These are phyloP conservation scores for Elaeis guineensis DNA, from an alignment of 176 grass and related monocot genomes.

Conservation along the genomic window DNA sequence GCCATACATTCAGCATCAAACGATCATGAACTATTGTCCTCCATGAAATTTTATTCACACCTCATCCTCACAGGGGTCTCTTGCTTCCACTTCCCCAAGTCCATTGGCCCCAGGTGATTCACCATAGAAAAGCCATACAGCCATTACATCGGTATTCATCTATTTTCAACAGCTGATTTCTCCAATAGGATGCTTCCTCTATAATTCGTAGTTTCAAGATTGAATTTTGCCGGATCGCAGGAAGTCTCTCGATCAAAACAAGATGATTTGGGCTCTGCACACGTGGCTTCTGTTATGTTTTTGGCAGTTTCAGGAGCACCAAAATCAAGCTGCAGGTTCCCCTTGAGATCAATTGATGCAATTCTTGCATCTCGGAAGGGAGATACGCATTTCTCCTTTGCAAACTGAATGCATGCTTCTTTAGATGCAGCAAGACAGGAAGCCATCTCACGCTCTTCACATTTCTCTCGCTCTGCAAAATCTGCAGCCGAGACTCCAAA, in stretches of 20 bases:
- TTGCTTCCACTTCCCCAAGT: too few species aligned
- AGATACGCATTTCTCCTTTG: slow-evolving; percentile 45
- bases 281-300: neutral
- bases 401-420: slow-evolving; percentile 53
- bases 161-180: slow-evolving; percentile 8
- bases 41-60: too few species aligned
- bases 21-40: too few species aligned
- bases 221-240: neutral
- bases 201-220: slow-evolving; percentile 22
- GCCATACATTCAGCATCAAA: too few species aligned
- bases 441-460: slow-evolving; percentile 60
- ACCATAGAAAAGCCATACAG: too few species aligned
- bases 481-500: slow-evolving; percentile 32
- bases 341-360: slow-evolving; percentile 19
- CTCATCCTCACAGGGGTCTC: too few species aligned
- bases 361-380: slow-evolving; percentile 75
- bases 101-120: too few species aligned
- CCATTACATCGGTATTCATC: neutral
- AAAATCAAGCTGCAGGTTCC: slow-evolving; percentile 29
- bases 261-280: neutral
- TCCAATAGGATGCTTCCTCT: slow-evolving; percentile 45
- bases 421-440: slow-evolving; percentile 42
- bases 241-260: neutral
- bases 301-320: slow-evolving; percentile 9
- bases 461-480: slow-evolving; percentile 45